Percentiles rank a stretch among this genome's conserved stretches.
These are phyloP conservation scores for Apostasia ramifera DNA, from an alignment of 106 monocot genomes.

Conservation along the genomic window DNA sequence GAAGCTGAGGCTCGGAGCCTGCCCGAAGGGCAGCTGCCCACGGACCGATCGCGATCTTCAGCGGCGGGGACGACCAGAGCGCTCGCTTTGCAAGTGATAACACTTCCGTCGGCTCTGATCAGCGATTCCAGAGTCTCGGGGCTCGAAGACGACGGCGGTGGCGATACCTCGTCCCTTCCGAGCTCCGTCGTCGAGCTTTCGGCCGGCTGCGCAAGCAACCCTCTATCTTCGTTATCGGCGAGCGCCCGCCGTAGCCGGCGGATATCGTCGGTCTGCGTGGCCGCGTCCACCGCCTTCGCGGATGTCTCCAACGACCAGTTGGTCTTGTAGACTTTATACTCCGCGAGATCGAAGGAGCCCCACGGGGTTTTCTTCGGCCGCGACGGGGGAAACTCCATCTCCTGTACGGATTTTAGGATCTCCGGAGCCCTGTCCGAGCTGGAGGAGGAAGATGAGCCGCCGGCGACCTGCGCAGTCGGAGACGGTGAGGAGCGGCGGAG, in stretches of 20 bases:
- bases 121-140: conserved; percentile 59
- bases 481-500: conserved; percentile 8
- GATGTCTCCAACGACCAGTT: conserved; percentile 19
- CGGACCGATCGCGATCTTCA: conserved; percentile 24
- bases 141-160: conserved; percentile 74
- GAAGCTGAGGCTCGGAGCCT: conserved; percentile 59
- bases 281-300: conserved; percentile 46
- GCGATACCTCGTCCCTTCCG: conserved; percentile 61
- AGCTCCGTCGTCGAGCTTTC: conserved; percentile 30
- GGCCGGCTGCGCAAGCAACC: neutral
- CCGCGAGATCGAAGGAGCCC: conserved; percentile 48
- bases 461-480: conserved; percentile 11
- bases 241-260: conserved; percentile 16
- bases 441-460: conserved; percentile 20
- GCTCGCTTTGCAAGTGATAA: neutral
- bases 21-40: conserved; percentile 21
- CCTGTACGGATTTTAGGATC: neutral
- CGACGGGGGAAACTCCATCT: neutral
- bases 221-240: conserved; percentile 2
- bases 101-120: conserved; percentile 30
- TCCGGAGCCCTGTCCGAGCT: conserved; percentile 23
- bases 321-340: conserved; percentile 80
- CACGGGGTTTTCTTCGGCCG: conserved; percentile 28
- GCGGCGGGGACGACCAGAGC: neutral
- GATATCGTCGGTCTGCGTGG: conserved; percentile 78